A percentile compares a stretch with the other conserved stretches of the same genome.
Evolutionary conservation across 306 rosid species (phyloP).

Genomic region (Canavalia ensiformis): DNA sequence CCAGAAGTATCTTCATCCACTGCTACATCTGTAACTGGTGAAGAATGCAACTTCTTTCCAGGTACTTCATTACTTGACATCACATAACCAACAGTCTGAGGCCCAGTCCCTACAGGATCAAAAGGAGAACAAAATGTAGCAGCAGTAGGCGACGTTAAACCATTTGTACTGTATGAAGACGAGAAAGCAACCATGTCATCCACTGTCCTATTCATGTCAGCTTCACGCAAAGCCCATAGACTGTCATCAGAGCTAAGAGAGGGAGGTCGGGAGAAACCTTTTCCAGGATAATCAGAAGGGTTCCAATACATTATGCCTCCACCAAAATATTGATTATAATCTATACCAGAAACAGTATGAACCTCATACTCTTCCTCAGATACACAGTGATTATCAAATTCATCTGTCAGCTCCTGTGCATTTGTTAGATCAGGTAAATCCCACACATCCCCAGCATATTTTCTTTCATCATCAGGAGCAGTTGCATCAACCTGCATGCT

Average conservation of each 20-base stretch:
- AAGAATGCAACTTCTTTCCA: conserved; percentile 77
- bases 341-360: conserved; percentile 87
- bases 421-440: conserved; percentile 73
- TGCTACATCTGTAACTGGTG: conserved; percentile 68
- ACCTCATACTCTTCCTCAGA: conserved; percentile 95
- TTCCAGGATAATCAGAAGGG: conserved; percentile 83
- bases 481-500: conserved; percentile 63
- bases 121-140: conserved; percentile 89
- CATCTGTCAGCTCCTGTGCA: conserved; percentile 75
- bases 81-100: conserved; percentile 81
- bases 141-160: conserved; percentile 89
- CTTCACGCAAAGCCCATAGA: conserved; percentile 95
- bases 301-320: conserved; percentile 98
- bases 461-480: conserved; percentile 68
- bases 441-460: conserved; percentile 72
- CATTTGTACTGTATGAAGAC: conserved; percentile 88
- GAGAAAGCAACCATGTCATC: conserved; percentile 99
- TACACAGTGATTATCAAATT: conserved; percentile 84
- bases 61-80: conserved; percentile 82
- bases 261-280: conserved; percentile 94
- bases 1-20: conserved; percentile 76
- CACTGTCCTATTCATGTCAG: conserved; percentile 92
- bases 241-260: conserved; percentile 98
- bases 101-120: conserved; percentile 80
- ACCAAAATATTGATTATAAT: conserved; percentile 94